These are phyloP conservation scores for Pezicula neosporulosa DNA, from an alignment of 2,329 filamentous ascomycete genomes.

Conservation along the genomic window DNA sequence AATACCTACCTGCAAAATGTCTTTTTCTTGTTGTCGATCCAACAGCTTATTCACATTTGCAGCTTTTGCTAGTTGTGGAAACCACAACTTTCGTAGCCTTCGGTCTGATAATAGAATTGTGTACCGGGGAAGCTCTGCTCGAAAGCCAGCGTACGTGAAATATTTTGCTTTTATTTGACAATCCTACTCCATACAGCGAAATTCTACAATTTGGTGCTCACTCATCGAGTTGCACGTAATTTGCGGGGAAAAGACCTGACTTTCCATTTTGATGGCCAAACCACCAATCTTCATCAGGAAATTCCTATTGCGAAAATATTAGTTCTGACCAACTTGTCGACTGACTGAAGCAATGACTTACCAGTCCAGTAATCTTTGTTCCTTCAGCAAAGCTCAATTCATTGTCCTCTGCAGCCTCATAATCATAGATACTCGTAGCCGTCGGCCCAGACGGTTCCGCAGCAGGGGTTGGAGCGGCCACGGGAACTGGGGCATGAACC, in stretches of 20 bases:
- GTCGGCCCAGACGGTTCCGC: conserved; percentile 47
- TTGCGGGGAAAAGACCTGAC: conserved; percentile 78
- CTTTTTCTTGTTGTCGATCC: not conserved
- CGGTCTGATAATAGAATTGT: no score
- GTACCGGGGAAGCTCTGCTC: no score
- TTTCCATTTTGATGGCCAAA: conserved; percentile 79
- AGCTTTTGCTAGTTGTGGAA: not conserved
- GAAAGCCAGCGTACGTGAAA: not conserved
- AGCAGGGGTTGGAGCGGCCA: conserved; percentile 33
- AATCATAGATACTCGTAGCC: conserved; percentile 88
- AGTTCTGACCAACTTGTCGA: not conserved
- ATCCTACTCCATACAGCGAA: not conserved
- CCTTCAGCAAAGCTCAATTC: conserved; percentile 83
- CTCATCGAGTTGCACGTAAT: conserved; percentile 58
- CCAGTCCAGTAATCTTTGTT: conserved; percentile 74
- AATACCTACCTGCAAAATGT: no score
- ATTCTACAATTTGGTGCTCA: conserved; percentile 10
- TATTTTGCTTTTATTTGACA: conserved; percentile 2
- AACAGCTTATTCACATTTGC: not conserved
- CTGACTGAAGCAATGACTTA: conserved; percentile 40
- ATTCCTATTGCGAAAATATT: conserved; percentile 58
- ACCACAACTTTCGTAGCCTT: no score
- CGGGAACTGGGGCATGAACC: conserved; percentile 34
- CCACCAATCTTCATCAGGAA: conserved; percentile 99
- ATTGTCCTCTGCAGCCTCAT: conserved; percentile 96